A percentile compares a stretch with the other conserved stretches of the same genome.
phyloP scores from a whole-genome alignment of 2,329 filamentous ascomycete genomes.

The Trichocomaceae sp. region DNA sequence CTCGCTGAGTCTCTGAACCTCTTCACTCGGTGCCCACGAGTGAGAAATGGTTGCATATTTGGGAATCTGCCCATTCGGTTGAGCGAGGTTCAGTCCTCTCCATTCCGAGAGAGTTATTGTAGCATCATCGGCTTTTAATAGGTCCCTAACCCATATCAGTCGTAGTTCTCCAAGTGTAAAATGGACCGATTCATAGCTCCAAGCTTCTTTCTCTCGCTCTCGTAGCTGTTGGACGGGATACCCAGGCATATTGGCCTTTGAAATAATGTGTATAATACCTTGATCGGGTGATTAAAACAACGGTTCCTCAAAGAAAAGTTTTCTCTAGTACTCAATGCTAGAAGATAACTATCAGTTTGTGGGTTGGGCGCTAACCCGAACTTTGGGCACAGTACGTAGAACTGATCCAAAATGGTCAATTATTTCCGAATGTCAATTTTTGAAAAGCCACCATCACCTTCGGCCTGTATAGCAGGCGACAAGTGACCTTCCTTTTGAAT shows the following conservation, averaged over 20 bases:
- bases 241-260: not conserved
- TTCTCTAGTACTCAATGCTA: not conserved
- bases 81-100: conserved; percentile 1
- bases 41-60: conserved; percentile 10
- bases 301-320: not conserved
- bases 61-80: not conserved
- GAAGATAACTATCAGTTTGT: not conserved
- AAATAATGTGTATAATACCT: not conserved
- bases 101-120: conserved; percentile 8
- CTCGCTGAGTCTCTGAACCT: conserved; percentile 1
- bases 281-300: no score
- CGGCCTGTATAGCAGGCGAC: not conserved
- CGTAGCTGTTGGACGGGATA: not conserved
- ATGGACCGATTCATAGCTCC: conserved; percentile 1
- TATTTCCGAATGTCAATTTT: not conserved
- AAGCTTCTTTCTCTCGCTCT: not conserved
- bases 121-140: not conserved
- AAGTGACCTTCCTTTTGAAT: not conserved
- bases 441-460: not conserved
- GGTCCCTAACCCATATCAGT: conserved; percentile 1
- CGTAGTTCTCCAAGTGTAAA: not conserved
- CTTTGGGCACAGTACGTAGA: not conserved
- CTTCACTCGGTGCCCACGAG: conserved; percentile 3
- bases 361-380: not conserved
- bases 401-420: not conserved